phyloP scores from a whole-genome alignment of 2,329 filamentous ascomycete genomes.

The Nemania sp. region DNA sequence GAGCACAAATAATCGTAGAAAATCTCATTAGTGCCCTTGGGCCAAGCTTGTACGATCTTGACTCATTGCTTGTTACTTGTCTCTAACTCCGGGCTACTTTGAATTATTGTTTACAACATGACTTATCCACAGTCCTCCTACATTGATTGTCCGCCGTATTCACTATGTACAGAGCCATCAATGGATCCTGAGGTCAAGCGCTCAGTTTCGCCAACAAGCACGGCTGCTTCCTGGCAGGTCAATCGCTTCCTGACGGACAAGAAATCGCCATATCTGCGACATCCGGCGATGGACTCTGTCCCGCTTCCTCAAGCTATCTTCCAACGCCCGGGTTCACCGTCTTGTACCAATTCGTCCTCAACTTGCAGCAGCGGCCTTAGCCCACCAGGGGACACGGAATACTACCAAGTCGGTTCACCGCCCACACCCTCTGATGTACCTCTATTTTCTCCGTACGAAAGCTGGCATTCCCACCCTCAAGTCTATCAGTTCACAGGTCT shows the following conservation, averaged over 20 bases:
- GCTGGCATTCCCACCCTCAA: slow-evolving; percentile 33
- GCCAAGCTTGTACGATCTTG: too few species aligned
- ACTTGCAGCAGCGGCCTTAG: slow-evolving; percentile 44
- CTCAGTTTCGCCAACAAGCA: slow-evolving; percentile 25
- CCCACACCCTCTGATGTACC: slow-evolving; percentile 44
- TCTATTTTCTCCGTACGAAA: slow-evolving; percentile 40
- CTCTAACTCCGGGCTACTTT: not conserved
- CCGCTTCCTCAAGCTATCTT: slow-evolving; percentile 28
- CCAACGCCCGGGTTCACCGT: slow-evolving; percentile 43
- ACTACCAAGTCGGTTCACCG: slow-evolving; percentile 41
- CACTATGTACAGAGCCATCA: slow-evolving; percentile 23
- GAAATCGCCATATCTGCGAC: slow-evolving; percentile 34
- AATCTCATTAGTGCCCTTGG: too few species aligned
- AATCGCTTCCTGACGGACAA: slow-evolving; percentile 39
- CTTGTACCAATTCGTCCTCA: slow-evolving; percentile 44
- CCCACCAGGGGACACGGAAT: slow-evolving; percentile 46
- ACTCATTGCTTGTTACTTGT: too few species aligned
- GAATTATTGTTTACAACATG: slow-evolving; percentile 9
- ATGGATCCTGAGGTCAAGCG: slow-evolving; percentile 37
- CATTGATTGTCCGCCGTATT: slow-evolving; percentile 23
- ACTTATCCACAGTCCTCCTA: slow-evolving; percentile 13
- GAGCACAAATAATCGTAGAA: not conserved
- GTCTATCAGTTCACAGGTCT: slow-evolving; percentile 38
- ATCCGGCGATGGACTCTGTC: slow-evolving; percentile 24
- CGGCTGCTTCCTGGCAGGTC: slow-evolving; percentile 26